Conservation (phyloP, 768 basidiomycete genomes). For the Suillus placidus region DNA sequence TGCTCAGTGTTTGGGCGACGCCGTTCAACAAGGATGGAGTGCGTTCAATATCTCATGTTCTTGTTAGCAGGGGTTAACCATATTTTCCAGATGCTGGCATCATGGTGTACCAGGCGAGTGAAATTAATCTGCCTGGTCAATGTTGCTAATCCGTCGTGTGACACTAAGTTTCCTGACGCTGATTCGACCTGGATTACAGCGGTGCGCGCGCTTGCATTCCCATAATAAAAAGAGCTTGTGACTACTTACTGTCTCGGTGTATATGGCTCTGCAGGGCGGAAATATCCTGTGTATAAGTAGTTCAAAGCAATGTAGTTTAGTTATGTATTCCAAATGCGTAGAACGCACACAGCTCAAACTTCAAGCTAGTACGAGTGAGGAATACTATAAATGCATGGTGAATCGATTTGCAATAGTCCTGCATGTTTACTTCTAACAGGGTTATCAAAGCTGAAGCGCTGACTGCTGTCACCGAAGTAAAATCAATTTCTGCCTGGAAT, state of each 20-base stretch:
- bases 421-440: constrained; percentile 38
- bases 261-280: neutral
- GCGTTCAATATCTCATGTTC: constrained; percentile 37
- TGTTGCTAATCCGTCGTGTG: constrained; percentile 1
- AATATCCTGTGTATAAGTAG: neutral
- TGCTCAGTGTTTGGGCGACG: no score
- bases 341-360: neutral
- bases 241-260: neutral
- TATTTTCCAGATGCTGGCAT: constrained; percentile 12
- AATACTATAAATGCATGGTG: neutral
- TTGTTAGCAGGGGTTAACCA: neutral
- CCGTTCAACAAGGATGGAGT: no score
- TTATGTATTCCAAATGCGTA: neutral
- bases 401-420: neutral
- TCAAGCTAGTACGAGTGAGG: neutral
- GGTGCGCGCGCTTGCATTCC: constrained; percentile 40
- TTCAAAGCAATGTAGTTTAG: neutral
- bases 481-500: no score
- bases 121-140: neutral
- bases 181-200: constrained; percentile 43
- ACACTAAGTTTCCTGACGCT: constrained; percentile 41
- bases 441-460: constrained; percentile 41
- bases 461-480: no score
- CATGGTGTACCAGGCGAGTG: constrained; percentile 26
- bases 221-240: constrained; percentile 25